Evolutionary conservation across 2,329 filamentous ascomycete genomes (phyloP).

Genomic region (Madurella fahalii): DNA sequence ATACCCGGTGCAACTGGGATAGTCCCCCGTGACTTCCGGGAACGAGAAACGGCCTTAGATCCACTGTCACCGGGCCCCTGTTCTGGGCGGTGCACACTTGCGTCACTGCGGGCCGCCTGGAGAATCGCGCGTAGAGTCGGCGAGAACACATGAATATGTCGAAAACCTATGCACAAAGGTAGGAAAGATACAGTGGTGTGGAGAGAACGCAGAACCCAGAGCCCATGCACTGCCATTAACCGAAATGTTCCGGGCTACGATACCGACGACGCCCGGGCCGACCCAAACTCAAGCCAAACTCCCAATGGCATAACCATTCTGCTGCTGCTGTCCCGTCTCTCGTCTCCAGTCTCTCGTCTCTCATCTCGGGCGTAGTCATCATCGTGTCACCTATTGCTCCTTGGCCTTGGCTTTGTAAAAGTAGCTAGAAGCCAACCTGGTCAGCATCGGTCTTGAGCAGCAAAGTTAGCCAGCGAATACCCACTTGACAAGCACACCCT

Average conservation of each 20-base stretch:
- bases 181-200: not conserved
- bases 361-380: too few relatives aligned
- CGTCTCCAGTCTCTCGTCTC: too few relatives aligned
- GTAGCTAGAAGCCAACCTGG: constrained; percentile 28
- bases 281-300: too few relatives aligned
- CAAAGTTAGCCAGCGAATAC: not conserved
- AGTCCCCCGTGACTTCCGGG: too few relatives aligned
- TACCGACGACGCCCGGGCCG: too few relatives aligned
- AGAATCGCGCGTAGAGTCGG: not conserved
- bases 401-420: constrained; percentile 35
- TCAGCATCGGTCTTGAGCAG: constrained; percentile 8
- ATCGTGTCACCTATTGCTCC: constrained; percentile 24
- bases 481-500: constrained; percentile 47
- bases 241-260: too few relatives aligned
- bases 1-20: too few relatives aligned
- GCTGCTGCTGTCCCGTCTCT: too few relatives aligned
- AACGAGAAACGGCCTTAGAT: not conserved
- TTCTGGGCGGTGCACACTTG: not conserved
- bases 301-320: too few relatives aligned
- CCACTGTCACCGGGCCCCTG: not conserved
- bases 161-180: not conserved
- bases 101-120: not conserved
- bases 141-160: not conserved
- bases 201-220: not conserved
- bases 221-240: too few relatives aligned